Evolutionary conservation across 2,329 filamentous ascomycete genomes (phyloP), one percentile per base, ranked within the genome.

Genomic region (Talaromyces islandicus): DNA sequence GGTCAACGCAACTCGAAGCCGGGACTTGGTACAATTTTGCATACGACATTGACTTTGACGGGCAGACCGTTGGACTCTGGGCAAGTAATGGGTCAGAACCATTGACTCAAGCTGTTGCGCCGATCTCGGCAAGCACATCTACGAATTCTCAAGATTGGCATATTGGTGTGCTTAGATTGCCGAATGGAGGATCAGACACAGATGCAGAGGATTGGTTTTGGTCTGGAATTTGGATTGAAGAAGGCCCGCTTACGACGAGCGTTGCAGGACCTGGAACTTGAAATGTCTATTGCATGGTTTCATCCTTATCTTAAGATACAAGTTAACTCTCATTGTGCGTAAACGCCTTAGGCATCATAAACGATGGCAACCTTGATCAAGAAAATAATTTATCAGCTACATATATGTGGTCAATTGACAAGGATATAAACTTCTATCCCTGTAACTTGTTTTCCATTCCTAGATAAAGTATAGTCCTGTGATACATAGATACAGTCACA

Each of bases 1-100:
- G 87, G 87, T 83, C 81, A 66, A 79, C 80, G 1, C 78, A 83
- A 63, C 86, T 88, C 71, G 79, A 79, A 57, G 78, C 87, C 1
- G 84, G 81, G 46, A 83, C 86, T 11, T 91, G 88, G 88, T 88
- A 91, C 72, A 91, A 91, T 70, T 80, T 90, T 67, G 88, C 87
- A 54, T 90, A 90, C 68, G 87, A 86, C 70, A 88, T 90, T 62
- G 83, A 91, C 76, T 91, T 91, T 67, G 74, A 73, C 17, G 81
- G 77, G 43, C 77, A 81, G 64, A 84, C 80, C 5, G 86, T 91
- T 30, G 83, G 82, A 12, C 85, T 90, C 74, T 90, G 86, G 83
- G 86, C 90, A 73, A 89, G 86, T 0, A 87, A 84, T 17, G 87
- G 86, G 38, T 76, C 77, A 14, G 80, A 81, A 38, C 74, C 81